Conservation (phyloP, 2,329 filamentous ascomycete species). For the Alternaria sp. region DNA sequence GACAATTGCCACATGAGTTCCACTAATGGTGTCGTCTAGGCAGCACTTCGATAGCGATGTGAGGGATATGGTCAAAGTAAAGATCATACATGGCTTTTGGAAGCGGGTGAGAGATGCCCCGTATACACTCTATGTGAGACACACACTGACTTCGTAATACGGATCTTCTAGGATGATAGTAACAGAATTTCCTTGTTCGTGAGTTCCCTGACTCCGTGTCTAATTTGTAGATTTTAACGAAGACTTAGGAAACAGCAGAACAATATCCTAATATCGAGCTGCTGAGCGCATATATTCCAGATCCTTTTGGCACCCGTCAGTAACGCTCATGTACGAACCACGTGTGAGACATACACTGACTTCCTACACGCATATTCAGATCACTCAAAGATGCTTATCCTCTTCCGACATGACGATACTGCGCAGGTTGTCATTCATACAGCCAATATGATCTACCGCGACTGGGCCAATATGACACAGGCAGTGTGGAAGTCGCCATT, state of each 20-base stretch:
- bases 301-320: slow-evolving; percentile 79
- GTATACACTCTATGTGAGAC: background rate
- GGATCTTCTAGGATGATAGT: slow-evolving; percentile 62
- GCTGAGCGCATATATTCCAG: slow-evolving; percentile 79
- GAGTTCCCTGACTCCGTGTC: slow-evolving; percentile 25
- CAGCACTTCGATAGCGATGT: slow-evolving; percentile 66
- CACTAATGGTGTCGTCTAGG: slow-evolving; percentile 32
- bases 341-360: background rate
- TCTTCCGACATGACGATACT: slow-evolving; percentile 78
- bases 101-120: slow-evolving; percentile 56
- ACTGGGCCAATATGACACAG: slow-evolving; percentile 91
- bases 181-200: slow-evolving; percentile 68
- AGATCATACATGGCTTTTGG: slow-evolving; percentile 72
- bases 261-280: slow-evolving; percentile 73
- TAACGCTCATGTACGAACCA: background rate
- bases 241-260: slow-evolving; percentile 65
- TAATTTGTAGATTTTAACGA: slow-evolving; percentile 11
- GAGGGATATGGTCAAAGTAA: slow-evolving; percentile 61
- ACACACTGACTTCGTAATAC: background rate
- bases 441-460: slow-evolving; percentile 87
- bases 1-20: background rate
- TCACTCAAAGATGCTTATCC: slow-evolving; percentile 84
- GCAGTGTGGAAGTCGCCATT: slow-evolving; percentile 80
- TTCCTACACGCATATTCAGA: slow-evolving; percentile 50
- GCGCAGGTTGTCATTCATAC: slow-evolving; percentile 87